Conservation (phyloP, 2,329 filamentous ascomycete species). For the Scedosporium boydii region DNA sequence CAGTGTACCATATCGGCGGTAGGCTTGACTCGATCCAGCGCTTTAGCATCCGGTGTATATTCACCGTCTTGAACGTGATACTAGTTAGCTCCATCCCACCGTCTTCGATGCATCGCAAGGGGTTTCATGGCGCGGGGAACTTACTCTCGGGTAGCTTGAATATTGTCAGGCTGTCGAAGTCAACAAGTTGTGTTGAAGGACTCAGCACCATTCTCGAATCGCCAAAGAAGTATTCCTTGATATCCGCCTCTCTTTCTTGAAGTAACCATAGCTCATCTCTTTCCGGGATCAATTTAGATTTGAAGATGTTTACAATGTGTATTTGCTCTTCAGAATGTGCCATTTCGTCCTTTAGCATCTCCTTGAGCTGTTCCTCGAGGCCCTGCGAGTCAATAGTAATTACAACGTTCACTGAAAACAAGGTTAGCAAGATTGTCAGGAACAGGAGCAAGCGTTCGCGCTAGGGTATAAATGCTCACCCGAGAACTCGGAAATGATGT, state of each 20-base stretch:
- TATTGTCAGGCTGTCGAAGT: slow-evolving; percentile 64
- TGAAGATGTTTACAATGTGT: slow-evolving; percentile 67
- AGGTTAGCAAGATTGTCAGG: neutral
- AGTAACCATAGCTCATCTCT: slow-evolving; percentile 68
- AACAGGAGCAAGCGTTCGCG: neutral
- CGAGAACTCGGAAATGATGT: slow-evolving; percentile 55
- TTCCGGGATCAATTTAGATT: slow-evolving; percentile 76
- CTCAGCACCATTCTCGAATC: slow-evolving; percentile 66
- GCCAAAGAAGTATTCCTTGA: slow-evolving; percentile 93
- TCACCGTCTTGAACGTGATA: slow-evolving; percentile 4
- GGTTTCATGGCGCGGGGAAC: slow-evolving; percentile 13
- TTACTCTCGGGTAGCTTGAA: slow-evolving; percentile 58
- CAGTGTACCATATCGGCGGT: slow-evolving; percentile 66
- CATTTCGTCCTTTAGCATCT: slow-evolving; percentile 51
- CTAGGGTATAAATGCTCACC: slow-evolving; percentile 20
- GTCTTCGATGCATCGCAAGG: neutral
- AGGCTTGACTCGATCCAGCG: slow-evolving; percentile 56
- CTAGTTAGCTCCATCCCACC: neutral
- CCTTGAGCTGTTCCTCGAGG: slow-evolving; percentile 64
- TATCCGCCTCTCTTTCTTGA: slow-evolving; percentile 61
- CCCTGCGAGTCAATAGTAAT: slow-evolving; percentile 73
- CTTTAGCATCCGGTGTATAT: slow-evolving; percentile 20
- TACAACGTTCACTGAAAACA: slow-evolving; percentile 57
- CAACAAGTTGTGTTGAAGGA: slow-evolving; percentile 77
- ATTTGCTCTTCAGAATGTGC: slow-evolving; percentile 57